Evolutionary conservation across 2,329 filamentous ascomycete genomes (phyloP).

Genomic region (Neopestalotiopsis sp.): DNA sequence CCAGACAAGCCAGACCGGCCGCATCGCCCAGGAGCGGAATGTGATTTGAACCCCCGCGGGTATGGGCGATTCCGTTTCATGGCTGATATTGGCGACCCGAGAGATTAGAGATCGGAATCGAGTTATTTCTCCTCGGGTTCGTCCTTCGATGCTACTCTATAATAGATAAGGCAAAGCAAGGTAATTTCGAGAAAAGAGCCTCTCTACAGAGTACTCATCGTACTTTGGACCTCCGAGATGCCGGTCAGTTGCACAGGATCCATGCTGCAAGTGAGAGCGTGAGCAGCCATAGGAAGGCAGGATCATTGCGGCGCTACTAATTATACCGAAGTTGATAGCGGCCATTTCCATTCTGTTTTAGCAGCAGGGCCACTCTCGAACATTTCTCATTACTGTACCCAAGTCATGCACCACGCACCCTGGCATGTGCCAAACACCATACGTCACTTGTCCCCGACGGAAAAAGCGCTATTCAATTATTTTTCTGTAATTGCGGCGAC

Average conservation of each 20-base stretch:
- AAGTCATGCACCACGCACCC: background rate
- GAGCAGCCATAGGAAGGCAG: background rate
- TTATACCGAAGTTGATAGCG: background rate
- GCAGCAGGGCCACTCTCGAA: background rate
- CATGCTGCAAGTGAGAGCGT: background rate
- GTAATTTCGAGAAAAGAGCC: background rate
- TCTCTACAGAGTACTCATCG: background rate
- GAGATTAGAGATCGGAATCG: background rate
- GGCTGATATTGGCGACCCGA: background rate
- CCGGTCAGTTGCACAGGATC: background rate
- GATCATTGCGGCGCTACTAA: background rate
- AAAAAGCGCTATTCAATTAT: background rate
- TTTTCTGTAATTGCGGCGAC: background rate
- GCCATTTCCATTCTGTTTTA: background rate
- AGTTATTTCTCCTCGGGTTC: background rate
- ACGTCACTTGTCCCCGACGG: background rate
- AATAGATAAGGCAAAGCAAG: background rate
- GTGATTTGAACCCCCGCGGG: background rate
- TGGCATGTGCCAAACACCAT: background rate
- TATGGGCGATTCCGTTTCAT: background rate
- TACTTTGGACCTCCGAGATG: background rate
- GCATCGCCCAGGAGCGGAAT: conserved; percentile 14
- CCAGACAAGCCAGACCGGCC: background rate
- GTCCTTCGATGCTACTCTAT: background rate
- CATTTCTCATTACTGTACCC: background rate